phyloP scores from a whole-genome alignment of 768 basidiomycete species.

The Suillus subluteus region DNA sequence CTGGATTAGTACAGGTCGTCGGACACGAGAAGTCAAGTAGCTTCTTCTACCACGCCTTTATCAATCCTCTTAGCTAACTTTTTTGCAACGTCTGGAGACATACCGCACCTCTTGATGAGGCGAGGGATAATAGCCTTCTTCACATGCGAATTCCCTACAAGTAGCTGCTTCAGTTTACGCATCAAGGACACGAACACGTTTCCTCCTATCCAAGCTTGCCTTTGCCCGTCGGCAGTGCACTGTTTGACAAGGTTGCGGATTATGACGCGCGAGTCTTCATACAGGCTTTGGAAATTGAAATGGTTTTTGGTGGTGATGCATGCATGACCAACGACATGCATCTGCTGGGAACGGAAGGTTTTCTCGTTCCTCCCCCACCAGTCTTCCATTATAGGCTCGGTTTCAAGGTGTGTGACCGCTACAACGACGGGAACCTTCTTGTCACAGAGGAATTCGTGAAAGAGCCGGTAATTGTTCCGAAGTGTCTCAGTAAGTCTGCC shows the following conservation, averaged over 20 bases:
- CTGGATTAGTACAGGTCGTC: neutral
- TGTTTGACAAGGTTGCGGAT: conserved; percentile 23
- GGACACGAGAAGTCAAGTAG: neutral
- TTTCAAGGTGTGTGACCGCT: conserved; percentile 45
- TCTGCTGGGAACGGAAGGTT: conserved; percentile 32
- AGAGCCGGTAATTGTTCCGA: conserved; percentile 43
- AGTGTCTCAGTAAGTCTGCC: conserved; percentile 40
- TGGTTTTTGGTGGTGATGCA: conserved; percentile 40
- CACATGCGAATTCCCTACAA: conserved; percentile 22
- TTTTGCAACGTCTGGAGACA: conserved; percentile 29
- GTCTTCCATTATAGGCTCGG: conserved; percentile 33
- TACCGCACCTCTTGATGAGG: conserved; percentile 32
- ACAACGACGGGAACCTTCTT: conserved; percentile 40
- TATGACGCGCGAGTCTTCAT: conserved; percentile 33
- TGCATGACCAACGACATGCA: conserved; percentile 38
- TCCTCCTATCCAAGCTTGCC: conserved; percentile 29
- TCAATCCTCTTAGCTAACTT: conserved; percentile 13
- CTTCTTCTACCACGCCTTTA: neutral
- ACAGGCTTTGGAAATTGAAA: conserved; percentile 5
- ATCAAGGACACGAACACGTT: conserved; percentile 18
- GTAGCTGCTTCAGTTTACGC: conserved; percentile 18
- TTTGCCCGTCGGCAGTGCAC: conserved; percentile 29
- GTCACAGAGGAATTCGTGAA: conserved; percentile 43
- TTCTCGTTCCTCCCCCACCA: conserved; percentile 44
- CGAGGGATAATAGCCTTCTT: conserved; percentile 26